phyloP scores from a whole-genome alignment of 495 filamentous ascomycete genomes.

The Neurospora sp. region DNA sequence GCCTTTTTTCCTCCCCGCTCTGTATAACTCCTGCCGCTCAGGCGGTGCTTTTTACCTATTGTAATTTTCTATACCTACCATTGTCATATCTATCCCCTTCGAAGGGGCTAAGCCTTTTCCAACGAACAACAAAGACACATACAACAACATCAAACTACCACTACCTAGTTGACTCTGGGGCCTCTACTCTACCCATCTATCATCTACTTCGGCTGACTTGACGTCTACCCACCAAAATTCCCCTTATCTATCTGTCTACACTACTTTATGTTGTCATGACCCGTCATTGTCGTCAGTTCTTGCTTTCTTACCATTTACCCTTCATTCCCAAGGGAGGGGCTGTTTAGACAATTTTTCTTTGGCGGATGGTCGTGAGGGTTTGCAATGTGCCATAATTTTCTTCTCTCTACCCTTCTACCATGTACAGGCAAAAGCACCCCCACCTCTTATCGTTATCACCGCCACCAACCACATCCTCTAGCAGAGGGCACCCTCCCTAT shows the following conservation, averaged over 20 bases:
- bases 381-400: neutral
- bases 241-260: neutral
- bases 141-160: neutral
- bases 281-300: neutral
- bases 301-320: neutral
- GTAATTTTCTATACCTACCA: neutral
- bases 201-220: neutral
- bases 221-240: neutral
- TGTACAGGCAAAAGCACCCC: neutral
- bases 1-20: neutral
- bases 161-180: too few relatives aligned
- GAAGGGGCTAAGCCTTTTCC: neutral
- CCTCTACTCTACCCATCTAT: neutral
- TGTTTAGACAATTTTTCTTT: neutral
- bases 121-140: neutral
- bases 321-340: neutral
- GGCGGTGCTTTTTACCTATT: neutral
- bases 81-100: neutral
- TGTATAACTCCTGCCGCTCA: neutral
- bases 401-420: neutral
- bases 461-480: neutral
- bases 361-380: neutral
- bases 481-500: neutral
- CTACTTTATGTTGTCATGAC: slow-evolving; percentile 5
- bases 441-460: neutral